Evolutionary conservation across 345 rosid species (phyloP).

Genomic region (Cardamine chenopodiifolia): DNA sequence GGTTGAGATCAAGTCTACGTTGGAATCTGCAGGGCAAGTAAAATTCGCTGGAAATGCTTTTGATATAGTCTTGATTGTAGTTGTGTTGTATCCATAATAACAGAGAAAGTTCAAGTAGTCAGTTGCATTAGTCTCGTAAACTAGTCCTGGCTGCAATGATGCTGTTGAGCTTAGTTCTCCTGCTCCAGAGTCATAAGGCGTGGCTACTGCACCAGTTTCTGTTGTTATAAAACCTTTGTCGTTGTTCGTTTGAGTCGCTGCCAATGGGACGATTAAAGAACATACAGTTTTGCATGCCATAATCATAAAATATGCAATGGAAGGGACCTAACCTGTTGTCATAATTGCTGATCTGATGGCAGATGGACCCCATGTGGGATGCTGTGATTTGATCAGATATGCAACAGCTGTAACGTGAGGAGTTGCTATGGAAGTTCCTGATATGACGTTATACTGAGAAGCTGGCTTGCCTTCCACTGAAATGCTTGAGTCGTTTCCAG

Average conservation of each 20-base stretch:
- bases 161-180: constrained; percentile 63
- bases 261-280: neutral
- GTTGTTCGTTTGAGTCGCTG: constrained; percentile 67
- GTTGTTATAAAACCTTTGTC: constrained; percentile 54
- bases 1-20: constrained; percentile 50
- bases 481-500: constrained; percentile 49
- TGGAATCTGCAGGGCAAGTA: constrained; percentile 58
- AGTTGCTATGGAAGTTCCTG: constrained; percentile 89
- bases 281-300: neutral
- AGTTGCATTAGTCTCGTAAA: constrained; percentile 60
- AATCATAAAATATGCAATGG: neutral
- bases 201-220: constrained; percentile 61
- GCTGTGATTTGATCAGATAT: constrained; percentile 56
- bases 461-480: constrained; percentile 49
- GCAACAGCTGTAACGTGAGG: constrained; percentile 78
- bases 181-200: constrained; percentile 68
- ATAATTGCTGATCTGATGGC: constrained; percentile 78
- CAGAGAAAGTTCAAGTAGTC: constrained; percentile 82
- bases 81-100: constrained; percentile 54
- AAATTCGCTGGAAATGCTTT: constrained; percentile 49
- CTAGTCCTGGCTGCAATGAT: constrained; percentile 62
- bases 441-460: constrained; percentile 54
- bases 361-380: constrained; percentile 67
- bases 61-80: constrained; percentile 50
- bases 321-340: constrained; percentile 62